A percentile compares a stretch with the other conserved stretches of the same genome.
These are phyloP conservation scores for Fusarium tanahbumbuense DNA, from an alignment of 2,329 filamentous ascomycete genomes.

Conservation along the genomic window DNA sequence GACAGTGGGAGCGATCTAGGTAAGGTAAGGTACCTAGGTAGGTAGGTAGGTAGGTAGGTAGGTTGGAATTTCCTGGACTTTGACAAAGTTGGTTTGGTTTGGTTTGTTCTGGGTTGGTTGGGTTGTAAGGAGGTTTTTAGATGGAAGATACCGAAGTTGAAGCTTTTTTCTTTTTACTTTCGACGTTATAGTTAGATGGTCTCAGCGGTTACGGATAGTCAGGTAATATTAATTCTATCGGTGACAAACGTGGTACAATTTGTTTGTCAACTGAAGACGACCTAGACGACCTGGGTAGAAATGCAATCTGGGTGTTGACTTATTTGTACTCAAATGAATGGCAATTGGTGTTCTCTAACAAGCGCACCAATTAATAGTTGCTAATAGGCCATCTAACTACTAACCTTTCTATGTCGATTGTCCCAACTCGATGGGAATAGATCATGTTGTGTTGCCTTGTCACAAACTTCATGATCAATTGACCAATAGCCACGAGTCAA, in stretches of 20 bases:
- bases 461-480: background rate
- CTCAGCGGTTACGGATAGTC: background rate
- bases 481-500: constrained; percentile 9
- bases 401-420: background rate
- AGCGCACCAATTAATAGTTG: background rate
- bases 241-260: constrained; percentile 10
- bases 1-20: background rate
- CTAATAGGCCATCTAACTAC: background rate
- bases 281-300: background rate
- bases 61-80: constrained; percentile 9
- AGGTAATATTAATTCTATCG: constrained; percentile 4
- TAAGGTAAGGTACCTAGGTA: background rate
- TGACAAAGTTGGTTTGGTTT: background rate
- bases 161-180: background rate
- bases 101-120: background rate
- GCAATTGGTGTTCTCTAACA: background rate
- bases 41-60: background rate
- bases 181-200: background rate
- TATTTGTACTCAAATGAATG: background rate
- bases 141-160: background rate
- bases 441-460: background rate
- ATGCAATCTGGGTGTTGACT: background rate
- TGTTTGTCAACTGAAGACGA: background rate
- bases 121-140: background rate
- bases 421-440: background rate